phyloP scores from a whole-genome alignment of 2,329 filamentous ascomycete genomes.

The Trichoderma sp. region DNA sequence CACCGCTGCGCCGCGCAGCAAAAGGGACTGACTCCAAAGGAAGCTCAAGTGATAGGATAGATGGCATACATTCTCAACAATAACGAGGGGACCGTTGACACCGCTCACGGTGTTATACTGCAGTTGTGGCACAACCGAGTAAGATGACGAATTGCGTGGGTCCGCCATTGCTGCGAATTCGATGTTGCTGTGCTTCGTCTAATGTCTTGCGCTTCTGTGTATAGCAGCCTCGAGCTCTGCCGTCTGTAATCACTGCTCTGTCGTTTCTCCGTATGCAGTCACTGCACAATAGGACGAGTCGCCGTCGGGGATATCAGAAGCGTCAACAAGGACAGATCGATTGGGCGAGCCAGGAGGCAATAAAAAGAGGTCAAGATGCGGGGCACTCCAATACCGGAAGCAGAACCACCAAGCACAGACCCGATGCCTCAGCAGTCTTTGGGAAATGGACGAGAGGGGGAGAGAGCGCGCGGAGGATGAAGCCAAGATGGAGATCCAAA shows the following conservation, averaged over 20 bases:
- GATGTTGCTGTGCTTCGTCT: neutral
- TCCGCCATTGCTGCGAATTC: conserved; percentile 50
- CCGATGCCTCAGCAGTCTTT: neutral
- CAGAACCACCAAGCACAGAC: neutral
- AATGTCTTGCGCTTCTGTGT: neutral
- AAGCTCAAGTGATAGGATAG: neutral
- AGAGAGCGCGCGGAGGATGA: neutral
- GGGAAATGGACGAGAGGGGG: neutral
- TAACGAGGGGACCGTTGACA: conserved; percentile 96
- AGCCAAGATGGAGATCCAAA: neutral
- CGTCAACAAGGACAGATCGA: neutral
- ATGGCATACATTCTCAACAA: conserved; percentile 81
- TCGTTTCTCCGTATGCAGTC: neutral
- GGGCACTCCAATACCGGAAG: neutral
- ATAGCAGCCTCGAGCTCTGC: conserved; percentile 4
- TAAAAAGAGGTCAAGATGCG: neutral
- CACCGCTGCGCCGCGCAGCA: neutral
- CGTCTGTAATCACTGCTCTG: neutral
- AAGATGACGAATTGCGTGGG: conserved; percentile 60
- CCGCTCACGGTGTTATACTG: conserved; percentile 98
- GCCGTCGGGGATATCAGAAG: neutral
- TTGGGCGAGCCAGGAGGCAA: neutral
- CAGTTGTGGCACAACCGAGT: conserved; percentile 64
- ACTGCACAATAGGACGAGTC: conserved; percentile 4
- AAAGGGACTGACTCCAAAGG: neutral